phyloP scores from a whole-genome alignment of 2,329 filamentous ascomycete species.

The Sporothrix phasma region DNA sequence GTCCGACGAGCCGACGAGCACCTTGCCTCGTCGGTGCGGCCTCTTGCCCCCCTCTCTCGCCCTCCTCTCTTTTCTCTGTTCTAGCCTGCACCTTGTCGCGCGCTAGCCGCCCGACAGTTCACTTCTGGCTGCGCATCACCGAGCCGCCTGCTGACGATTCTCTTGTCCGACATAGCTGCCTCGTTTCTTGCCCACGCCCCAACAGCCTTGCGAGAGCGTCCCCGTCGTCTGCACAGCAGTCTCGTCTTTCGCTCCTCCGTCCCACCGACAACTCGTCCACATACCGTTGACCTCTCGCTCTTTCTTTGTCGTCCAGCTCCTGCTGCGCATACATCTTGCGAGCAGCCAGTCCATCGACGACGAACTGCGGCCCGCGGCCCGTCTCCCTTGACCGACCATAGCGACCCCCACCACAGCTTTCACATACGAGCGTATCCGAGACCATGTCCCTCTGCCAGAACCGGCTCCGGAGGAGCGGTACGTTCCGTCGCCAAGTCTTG shows the following conservation, averaged over 20 bases:
- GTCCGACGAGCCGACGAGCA: neutral
- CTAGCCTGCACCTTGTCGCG: neutral
- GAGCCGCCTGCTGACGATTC: neutral
- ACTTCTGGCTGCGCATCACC: neutral
- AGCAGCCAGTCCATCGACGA: too few species aligned
- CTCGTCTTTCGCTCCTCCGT: neutral
- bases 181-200: too few species aligned
- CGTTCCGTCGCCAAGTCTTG: constrained; percentile 26
- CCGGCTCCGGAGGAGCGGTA: constrained; percentile 78
- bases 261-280: neutral
- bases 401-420: neutral
- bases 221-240: neutral
- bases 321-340: too few species aligned
- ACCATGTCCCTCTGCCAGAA: constrained; percentile 82
- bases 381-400: neutral
- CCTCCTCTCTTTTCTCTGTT: neutral
- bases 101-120: neutral
- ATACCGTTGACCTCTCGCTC: neutral
- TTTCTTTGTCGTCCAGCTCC: neutral
- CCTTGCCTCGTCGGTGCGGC: too few species aligned
- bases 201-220: neutral
- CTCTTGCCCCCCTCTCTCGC: neutral
- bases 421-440: neutral
- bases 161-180: neutral
- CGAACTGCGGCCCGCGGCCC: neutral